Percentiles rank a stretch among this genome's conserved stretches.
phyloP scores from a whole-genome alignment of 768 basidiomycete genomes.

The Xerocomus potaroensis region DNA sequence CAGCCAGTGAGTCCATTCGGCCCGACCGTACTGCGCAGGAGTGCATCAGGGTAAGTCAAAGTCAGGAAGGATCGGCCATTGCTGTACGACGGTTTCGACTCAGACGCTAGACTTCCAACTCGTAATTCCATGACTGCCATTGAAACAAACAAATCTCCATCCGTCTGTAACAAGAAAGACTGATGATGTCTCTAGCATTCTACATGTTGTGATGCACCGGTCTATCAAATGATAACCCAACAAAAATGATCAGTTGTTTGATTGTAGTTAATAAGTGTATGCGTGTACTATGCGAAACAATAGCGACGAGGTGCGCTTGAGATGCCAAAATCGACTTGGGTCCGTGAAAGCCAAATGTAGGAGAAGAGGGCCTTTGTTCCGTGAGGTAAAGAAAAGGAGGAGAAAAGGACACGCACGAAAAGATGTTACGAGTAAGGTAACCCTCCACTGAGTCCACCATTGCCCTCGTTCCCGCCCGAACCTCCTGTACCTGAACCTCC shows the following conservation, averaged over 20 bases:
- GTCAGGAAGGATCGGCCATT: too few species aligned
- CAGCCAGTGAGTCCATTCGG: too few species aligned
- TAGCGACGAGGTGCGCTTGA: not conserved
- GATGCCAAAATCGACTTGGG: not conserved
- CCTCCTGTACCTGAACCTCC: conserved; percentile 6
- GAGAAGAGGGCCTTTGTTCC: too few species aligned
- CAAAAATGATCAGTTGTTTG: conserved; percentile 11
- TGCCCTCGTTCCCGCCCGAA: not conserved
- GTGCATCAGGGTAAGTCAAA: too few species aligned
- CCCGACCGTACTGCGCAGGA: too few species aligned
- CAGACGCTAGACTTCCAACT: too few species aligned
- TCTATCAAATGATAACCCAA: conserved; percentile 14
- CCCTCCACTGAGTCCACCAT: conserved; percentile 17
- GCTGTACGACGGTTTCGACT: too few species aligned
- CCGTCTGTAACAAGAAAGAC: too few species aligned
- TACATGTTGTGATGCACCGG: conserved; percentile 2
- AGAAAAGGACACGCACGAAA: not conserved
- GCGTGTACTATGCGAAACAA: conserved; percentile 16
- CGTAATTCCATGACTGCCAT: too few species aligned
- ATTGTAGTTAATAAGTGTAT: conserved; percentile 19
- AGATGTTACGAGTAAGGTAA: conserved; percentile 29
- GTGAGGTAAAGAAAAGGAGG: not conserved
- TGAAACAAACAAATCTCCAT: too few species aligned
- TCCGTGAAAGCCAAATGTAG: not conserved
- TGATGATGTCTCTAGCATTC: conserved; percentile 13